A percentile compares a stretch with the other conserved stretches of the same genome.
phyloP scores from a whole-genome alignment of 805 yeast species.

The Pichia membranifaciens region DNA sequence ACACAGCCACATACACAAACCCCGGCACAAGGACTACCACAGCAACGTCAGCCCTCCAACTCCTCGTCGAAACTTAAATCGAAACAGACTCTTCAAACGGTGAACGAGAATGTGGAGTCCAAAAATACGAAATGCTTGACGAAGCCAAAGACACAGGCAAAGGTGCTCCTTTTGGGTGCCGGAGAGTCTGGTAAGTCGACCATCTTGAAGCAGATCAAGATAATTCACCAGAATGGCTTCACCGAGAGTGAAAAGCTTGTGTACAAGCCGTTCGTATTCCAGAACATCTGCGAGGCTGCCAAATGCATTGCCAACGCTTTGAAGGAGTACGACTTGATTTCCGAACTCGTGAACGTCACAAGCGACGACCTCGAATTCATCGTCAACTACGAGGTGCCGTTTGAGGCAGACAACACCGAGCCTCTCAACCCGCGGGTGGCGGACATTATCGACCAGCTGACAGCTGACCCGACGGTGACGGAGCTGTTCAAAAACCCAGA shows the following conservation, averaged over 20 bases:
- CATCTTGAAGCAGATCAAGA: slow-evolving; percentile 75
- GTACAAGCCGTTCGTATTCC: slow-evolving; percentile 72
- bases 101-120: slow-evolving; percentile 9
- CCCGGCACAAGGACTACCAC: not conserved
- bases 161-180: slow-evolving; percentile 75
- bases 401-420: slow-evolving; percentile 44
- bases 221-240: slow-evolving; percentile 67
- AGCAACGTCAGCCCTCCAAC: not conserved
- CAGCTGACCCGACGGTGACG: slow-evolving; percentile 53
- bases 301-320: slow-evolving; percentile 66
- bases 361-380: slow-evolving; percentile 39
- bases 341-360: slow-evolving; percentile 29
- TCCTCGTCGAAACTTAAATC: slow-evolving; percentile 5
- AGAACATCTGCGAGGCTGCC: slow-evolving; percentile 72
- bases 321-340: slow-evolving; percentile 40
- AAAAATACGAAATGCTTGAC: not conserved
- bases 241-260: slow-evolving; percentile 64
- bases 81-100: slow-evolving; percentile 9
- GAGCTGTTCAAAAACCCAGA: slow-evolving; percentile 52
- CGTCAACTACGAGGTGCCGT: slow-evolving; percentile 41
- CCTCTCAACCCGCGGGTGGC: slow-evolving; percentile 48
- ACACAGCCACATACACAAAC: not conserved
- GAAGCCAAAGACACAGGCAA: slow-evolving; percentile 42
- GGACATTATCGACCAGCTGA: slow-evolving; percentile 42
- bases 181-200: slow-evolving; percentile 87